phyloP scores from a whole-genome alignment of 2,329 filamentous ascomycete species.

The Camptophora hylomeconis region DNA sequence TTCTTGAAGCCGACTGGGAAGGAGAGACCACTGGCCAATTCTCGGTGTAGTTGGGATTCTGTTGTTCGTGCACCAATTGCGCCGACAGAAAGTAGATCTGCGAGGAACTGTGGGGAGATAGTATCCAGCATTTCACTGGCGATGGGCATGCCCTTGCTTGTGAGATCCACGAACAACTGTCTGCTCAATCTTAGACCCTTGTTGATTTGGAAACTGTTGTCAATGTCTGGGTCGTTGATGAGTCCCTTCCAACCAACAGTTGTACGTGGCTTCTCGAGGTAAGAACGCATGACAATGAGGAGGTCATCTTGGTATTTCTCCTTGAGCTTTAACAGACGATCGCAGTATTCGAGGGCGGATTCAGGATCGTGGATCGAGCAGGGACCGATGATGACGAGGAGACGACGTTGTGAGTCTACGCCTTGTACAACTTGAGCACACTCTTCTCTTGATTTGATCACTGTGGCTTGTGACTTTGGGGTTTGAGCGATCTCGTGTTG shows the following conservation, averaged over 20 bases:
- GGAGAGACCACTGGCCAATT: slow-evolving; percentile 84
- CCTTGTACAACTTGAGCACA: slow-evolving; percentile 65
- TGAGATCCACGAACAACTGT: slow-evolving; percentile 86
- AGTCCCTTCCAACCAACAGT: slow-evolving; percentile 98
- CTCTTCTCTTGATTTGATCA: slow-evolving; percentile 35
- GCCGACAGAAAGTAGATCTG: slow-evolving; percentile 87
- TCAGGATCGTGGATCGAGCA: slow-evolving; percentile 95
- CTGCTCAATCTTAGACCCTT: slow-evolving; percentile 89
- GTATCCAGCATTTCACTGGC: slow-evolving; percentile 98
- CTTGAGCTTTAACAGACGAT: slow-evolving; percentile 61
- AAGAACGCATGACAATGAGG: slow-evolving; percentile 91
- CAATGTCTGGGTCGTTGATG: slow-evolving; percentile 97
- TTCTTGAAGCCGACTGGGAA: slow-evolving; percentile 99
- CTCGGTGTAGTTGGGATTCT: slow-evolving; percentile 90
- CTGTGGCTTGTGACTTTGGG: slow-evolving; percentile 26
- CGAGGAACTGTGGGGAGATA: slow-evolving; percentile 94
- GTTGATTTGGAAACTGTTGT: slow-evolving; percentile 97
- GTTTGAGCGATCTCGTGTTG: slow-evolving; percentile 64
- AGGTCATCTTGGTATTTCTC: slow-evolving; percentile 72
- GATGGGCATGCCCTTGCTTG: slow-evolving; percentile 77
- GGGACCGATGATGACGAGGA: slow-evolving; percentile 87
- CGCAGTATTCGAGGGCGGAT: slow-evolving; percentile 77
- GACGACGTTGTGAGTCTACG: slow-evolving; percentile 51
- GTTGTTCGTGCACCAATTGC: slow-evolving; percentile 94
- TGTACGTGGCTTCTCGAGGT: slow-evolving; percentile 96